These are phyloP conservation scores for Amaranthus hypochondriacus DNA, from an alignment of 148 eudicot genomes.

Conservation along the genomic window DNA sequence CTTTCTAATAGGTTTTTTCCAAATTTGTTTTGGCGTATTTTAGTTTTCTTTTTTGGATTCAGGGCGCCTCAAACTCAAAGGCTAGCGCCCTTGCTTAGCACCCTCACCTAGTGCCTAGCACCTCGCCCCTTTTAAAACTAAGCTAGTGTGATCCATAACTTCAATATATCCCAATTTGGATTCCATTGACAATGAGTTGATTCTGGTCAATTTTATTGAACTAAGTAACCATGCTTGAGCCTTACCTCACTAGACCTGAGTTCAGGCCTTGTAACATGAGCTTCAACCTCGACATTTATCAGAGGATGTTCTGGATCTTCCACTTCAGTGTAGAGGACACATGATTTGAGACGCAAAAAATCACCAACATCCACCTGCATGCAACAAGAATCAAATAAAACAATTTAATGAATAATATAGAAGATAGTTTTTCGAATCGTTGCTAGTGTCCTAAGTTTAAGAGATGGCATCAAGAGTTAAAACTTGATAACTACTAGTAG, in stretches of 20 bases:
- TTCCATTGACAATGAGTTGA: neutral
- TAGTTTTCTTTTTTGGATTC: no score
- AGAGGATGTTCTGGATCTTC: conserved; percentile 72
- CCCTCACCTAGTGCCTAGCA: no score
- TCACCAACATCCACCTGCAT: conserved; percentile 96
- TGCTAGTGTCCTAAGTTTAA: neutral
- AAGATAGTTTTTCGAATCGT: neutral
- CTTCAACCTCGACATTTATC: conserved; percentile 85
- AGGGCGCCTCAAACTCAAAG: no score
- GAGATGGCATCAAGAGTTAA: neutral
- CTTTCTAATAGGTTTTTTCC: no score
- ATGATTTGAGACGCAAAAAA: conserved; percentile 85
- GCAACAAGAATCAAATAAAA: conserved; percentile 12
- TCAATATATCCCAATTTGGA: neutral
- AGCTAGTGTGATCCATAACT: neutral
- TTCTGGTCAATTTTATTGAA: neutral
- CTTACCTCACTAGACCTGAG: conserved; percentile 89
- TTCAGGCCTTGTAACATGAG: conserved; percentile 97
- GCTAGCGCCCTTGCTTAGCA: no score
- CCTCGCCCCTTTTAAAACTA: no score
- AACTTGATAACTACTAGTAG: neutral
- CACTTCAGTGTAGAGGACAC: conserved; percentile 81
- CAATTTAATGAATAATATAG: neutral
- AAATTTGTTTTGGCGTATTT: no score
- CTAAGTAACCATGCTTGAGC: neutral